Conservation (phyloP, 2,329 filamentous ascomycete genomes). For the Diaporthe sp. region DNA sequence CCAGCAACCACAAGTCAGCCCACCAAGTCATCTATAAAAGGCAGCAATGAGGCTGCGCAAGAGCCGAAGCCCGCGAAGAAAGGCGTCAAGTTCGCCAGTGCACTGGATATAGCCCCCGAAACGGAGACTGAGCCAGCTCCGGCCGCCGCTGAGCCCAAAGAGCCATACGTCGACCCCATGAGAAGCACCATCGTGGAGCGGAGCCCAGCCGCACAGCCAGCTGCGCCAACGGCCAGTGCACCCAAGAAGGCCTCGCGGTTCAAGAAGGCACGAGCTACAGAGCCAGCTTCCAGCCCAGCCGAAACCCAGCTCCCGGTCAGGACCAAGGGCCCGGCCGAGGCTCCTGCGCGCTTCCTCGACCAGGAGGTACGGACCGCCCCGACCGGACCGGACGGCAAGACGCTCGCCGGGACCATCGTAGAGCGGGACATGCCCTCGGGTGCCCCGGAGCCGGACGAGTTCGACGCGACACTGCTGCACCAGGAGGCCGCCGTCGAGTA, state of each 20-base stretch:
- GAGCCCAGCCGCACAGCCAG: slow-evolving; percentile 38
- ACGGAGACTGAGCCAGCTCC: slow-evolving; percentile 46
- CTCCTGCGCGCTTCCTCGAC: slow-evolving; percentile 57
- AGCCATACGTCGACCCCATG: slow-evolving; percentile 45
- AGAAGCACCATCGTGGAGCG: slow-evolving; percentile 49
- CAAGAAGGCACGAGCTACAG: slow-evolving; percentile 57
- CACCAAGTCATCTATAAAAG: slow-evolving; percentile 48
- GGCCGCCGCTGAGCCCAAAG: slow-evolving; percentile 47
- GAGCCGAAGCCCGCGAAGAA: slow-evolving; percentile 59
- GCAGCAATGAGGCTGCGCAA: slow-evolving; percentile 39
- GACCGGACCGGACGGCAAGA: slow-evolving; percentile 64
- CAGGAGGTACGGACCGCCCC: slow-evolving; percentile 54
- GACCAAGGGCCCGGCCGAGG: slow-evolving; percentile 59
- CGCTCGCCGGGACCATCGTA: slow-evolving; percentile 72
- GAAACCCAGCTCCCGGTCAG: slow-evolving; percentile 13
- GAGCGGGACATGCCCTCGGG: slow-evolving; percentile 62
- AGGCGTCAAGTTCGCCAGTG: slow-evolving; percentile 84
- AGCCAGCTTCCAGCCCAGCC: slow-evolving; percentile 36
- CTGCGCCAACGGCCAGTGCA: slow-evolving; percentile 39
- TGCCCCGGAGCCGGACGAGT: slow-evolving; percentile 68
- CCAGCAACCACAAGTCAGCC: slow-evolving; percentile 44
- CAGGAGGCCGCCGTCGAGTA: slow-evolving; percentile 88
- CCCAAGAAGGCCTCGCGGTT: slow-evolving; percentile 66
- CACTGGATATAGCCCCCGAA: slow-evolving; percentile 76
- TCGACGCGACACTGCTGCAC: slow-evolving; percentile 80